Percentiles rank a stretch among this genome's conserved stretches.
Conservation (phyloP, 495 filamentous ascomycete genomes). For the Penicillium arizonense region DNA sequence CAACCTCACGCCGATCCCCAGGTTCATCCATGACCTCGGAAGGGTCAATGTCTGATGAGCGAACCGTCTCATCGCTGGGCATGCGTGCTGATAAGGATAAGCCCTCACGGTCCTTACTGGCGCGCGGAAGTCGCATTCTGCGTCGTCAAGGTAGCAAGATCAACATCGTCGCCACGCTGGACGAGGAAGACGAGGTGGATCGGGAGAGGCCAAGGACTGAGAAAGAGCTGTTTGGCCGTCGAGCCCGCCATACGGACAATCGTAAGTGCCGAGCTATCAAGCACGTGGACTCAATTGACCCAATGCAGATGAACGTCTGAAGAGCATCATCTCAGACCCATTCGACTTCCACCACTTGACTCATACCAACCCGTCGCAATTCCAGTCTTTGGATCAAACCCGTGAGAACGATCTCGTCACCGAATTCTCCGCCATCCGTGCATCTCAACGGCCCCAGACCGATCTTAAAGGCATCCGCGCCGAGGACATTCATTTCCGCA, state of each 20-base stretch:
- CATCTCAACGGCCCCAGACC: conserved; percentile 61
- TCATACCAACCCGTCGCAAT: conserved; percentile 66
- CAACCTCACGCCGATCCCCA: conserved; percentile 32
- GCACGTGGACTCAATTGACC: conserved; percentile 2
- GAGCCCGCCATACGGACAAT: conserved; percentile 27
- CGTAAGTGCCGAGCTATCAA: conserved; percentile 28
- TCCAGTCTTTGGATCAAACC: conserved; percentile 55
- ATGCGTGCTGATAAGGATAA: conserved; percentile 38
- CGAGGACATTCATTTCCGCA: conserved; percentile 62
- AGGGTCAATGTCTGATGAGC: conserved; percentile 28
- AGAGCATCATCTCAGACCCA: conserved; percentile 70
- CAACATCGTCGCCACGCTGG: conserved; percentile 46
- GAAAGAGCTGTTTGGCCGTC: conserved; percentile 35
- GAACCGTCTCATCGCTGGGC: conserved; percentile 27
- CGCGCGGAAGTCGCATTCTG: conserved; percentile 51
- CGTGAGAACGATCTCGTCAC: conserved; percentile 61
- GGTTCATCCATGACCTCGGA: conserved; percentile 43
- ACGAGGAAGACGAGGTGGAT: conserved; percentile 44
- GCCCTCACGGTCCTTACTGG: conserved; percentile 41
- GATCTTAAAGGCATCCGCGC: conserved; percentile 62
- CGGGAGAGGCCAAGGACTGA: conserved; percentile 36
- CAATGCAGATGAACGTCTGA: conserved; percentile 34
- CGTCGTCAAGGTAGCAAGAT: conserved; percentile 53
- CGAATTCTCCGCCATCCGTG: conserved; percentile 65
- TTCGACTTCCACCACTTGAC: conserved; percentile 89